phyloP scores from a whole-genome alignment of 108 stramenopile genomes.

The Pinguiococcus pyrenoidosus region DNA sequence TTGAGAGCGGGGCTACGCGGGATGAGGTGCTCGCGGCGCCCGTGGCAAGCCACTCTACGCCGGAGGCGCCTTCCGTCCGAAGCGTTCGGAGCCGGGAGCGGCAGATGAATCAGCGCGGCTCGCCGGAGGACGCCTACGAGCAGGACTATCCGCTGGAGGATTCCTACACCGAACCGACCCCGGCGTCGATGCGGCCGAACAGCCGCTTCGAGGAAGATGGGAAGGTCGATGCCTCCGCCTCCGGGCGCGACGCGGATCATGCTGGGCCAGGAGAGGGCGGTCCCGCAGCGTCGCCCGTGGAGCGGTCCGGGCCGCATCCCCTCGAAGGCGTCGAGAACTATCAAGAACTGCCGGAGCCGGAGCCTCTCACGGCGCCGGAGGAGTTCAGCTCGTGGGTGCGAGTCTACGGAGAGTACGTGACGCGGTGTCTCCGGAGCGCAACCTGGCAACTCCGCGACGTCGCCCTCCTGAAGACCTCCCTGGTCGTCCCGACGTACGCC shows the following conservation, averaged over 20 bases:
- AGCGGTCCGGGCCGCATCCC: constrained; percentile 8
- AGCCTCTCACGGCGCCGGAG: constrained; percentile 2
- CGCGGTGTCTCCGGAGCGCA: constrained; percentile 32
- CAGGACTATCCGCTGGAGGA: too few relatives aligned
- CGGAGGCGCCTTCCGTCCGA: too few relatives aligned
- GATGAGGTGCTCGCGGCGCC: neutral
- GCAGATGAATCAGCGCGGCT: neutral
- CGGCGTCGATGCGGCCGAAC: too few relatives aligned
- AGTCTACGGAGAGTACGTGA: constrained; percentile 38
- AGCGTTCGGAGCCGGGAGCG: too few relatives aligned
- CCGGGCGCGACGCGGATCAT: too few relatives aligned
- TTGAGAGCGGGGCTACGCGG: neutral
- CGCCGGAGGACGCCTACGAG: too few relatives aligned
- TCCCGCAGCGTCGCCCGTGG: too few relatives aligned
- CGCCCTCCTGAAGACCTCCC: constrained; percentile 19
- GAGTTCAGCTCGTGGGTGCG: constrained; percentile 12
- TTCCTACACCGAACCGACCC: too few relatives aligned
- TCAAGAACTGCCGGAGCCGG: constrained; percentile 28
- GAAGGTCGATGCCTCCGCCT: too few relatives aligned
- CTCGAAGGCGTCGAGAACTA: constrained; percentile 20
- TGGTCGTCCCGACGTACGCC: neutral
- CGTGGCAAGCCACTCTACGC: too few relatives aligned
- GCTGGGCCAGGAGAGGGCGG: too few relatives aligned
- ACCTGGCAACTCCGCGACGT: constrained; percentile 35
- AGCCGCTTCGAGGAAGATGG: too few relatives aligned